These are phyloP conservation scores for Bipolaris gigantea DNA, from an alignment of 2,329 filamentous ascomycete species.

Conservation along the genomic window DNA sequence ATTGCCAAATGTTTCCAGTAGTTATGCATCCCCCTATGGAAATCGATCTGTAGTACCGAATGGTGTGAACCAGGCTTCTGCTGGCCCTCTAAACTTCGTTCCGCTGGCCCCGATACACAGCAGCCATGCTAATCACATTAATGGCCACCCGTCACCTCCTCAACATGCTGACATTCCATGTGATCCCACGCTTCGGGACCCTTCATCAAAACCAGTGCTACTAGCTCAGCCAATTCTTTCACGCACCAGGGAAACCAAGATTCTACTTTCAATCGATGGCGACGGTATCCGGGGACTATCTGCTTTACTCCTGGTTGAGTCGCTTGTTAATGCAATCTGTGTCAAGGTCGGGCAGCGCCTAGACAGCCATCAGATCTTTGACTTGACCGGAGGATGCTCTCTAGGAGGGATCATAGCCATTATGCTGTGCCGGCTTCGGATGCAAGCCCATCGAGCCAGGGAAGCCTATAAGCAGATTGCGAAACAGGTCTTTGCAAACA, in stretches of 20 bases:
- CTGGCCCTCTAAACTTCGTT: neutral
- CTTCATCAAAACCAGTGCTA: slow-evolving; percentile 6
- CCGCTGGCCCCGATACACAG: neutral
- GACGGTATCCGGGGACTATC: slow-evolving; percentile 39
- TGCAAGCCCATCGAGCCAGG: slow-evolving; percentile 34
- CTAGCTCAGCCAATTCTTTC: slow-evolving; percentile 13
- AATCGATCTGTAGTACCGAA: neutral
- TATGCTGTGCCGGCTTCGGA: slow-evolving; percentile 35
- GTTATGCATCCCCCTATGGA: slow-evolving; percentile 19
- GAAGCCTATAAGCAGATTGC: slow-evolving; percentile 34
- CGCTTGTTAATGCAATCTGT: slow-evolving; percentile 37
- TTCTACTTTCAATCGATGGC: slow-evolving; percentile 38
- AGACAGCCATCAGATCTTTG: slow-evolving; percentile 37
- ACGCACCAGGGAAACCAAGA: slow-evolving; percentile 32
- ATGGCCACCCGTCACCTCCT: slow-evolving; percentile 3
- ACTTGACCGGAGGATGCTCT: slow-evolving; percentile 35
- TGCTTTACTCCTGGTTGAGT: slow-evolving; percentile 34
- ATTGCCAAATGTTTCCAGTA: neutral
- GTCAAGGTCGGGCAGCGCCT: slow-evolving; percentile 27
- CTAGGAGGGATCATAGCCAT: slow-evolving; percentile 35
- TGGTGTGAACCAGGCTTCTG: neutral
- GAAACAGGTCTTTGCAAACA: slow-evolving; percentile 32
- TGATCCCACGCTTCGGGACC: slow-evolving; percentile 3
- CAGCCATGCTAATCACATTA: neutral
- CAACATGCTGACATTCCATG: neutral